Evolutionary conservation across 148 eudicot genomes (phyloP).

Genomic region (Vaccinium vitisidaea): DNA sequence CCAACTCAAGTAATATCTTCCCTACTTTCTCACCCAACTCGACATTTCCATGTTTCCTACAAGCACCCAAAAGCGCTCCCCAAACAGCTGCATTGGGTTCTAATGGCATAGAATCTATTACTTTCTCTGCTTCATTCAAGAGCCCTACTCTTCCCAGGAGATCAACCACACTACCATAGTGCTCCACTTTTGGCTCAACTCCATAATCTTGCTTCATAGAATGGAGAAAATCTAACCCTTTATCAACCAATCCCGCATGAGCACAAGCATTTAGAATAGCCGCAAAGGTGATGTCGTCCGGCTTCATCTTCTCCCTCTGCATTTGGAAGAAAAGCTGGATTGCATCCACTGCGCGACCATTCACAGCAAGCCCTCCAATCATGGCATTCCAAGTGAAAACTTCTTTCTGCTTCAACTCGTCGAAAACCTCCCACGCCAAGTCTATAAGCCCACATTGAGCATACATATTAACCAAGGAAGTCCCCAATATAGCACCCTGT

Average conservation of each 20-base stretch:
- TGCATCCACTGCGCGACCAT: constrained; percentile 38
- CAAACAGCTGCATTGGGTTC: constrained; percentile 38
- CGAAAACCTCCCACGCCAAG: constrained; percentile 39
- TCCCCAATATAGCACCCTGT: constrained; percentile 34
- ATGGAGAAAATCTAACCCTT: constrained; percentile 29
- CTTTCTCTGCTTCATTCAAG: constrained; percentile 32
- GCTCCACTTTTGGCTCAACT: constrained; percentile 35
- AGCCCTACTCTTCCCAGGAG: constrained; percentile 41
- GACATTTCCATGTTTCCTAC: constrained; percentile 33
- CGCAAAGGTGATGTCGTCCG: constrained; percentile 29
- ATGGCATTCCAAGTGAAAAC: constrained; percentile 44
- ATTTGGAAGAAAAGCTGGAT: constrained; percentile 30
- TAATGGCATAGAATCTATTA: constrained; percentile 33
- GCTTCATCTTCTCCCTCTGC: constrained; percentile 25
- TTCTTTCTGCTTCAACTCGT: constrained; percentile 26
- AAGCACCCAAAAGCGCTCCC: constrained; percentile 50
- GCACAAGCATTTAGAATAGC: constrained; percentile 43
- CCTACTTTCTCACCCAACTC: constrained; percentile 39
- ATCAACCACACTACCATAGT: constrained; percentile 43
- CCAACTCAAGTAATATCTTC: constrained; percentile 30
- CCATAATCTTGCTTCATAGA: constrained; percentile 30
- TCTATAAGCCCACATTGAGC: constrained; percentile 40
- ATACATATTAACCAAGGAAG: constrained; percentile 48
- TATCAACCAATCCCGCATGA: constrained; percentile 42
- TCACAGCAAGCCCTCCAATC: constrained; percentile 43